Conservation (phyloP, 768 basidiomycete species). For the Cyclocybe cylindracea region DNA sequence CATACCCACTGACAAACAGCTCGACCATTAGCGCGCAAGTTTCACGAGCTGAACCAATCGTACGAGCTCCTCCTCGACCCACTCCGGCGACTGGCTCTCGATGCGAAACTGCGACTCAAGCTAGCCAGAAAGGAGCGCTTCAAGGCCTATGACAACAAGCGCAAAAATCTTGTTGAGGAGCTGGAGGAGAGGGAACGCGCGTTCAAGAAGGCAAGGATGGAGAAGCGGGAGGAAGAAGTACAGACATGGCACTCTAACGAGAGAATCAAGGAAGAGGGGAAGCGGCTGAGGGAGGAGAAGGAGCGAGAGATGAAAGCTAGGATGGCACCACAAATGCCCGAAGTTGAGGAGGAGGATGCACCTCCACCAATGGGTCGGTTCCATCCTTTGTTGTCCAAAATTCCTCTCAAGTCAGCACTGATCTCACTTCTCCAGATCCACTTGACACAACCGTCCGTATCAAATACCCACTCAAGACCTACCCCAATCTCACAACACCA, state of each 20-base stretch:
- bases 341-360: conserved; percentile 40
- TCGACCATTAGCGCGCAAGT: conserved; percentile 58
- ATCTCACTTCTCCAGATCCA: conserved; percentile 37
- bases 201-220: conserved; percentile 69
- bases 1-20: neutral
- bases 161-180: conserved; percentile 74
- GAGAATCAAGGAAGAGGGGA: conserved; percentile 74
- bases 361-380: conserved; percentile 58
- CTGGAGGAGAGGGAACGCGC: conserved; percentile 77
- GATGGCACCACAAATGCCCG: conserved; percentile 32
- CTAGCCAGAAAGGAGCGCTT: conserved; percentile 72
- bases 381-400: neutral
- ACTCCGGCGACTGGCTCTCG: conserved; percentile 72
- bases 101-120: conserved; percentile 74
- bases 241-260: conserved; percentile 63
- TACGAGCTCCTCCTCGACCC: conserved; percentile 84
- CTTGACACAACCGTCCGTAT: conserved; percentile 77
- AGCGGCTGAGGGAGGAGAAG: conserved; percentile 64
- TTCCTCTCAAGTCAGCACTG: conserved; percentile 4
- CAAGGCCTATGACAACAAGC: conserved; percentile 67
- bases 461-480: conserved; percentile 62
- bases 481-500: conserved; percentile 57
- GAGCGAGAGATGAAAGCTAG: conserved; percentile 51
- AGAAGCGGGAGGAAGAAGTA: conserved; percentile 60
- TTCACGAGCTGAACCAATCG: conserved; percentile 82